phyloP scores from a whole-genome alignment of 2,329 filamentous ascomycete genomes.

The Sphaerulina musiva region DNA sequence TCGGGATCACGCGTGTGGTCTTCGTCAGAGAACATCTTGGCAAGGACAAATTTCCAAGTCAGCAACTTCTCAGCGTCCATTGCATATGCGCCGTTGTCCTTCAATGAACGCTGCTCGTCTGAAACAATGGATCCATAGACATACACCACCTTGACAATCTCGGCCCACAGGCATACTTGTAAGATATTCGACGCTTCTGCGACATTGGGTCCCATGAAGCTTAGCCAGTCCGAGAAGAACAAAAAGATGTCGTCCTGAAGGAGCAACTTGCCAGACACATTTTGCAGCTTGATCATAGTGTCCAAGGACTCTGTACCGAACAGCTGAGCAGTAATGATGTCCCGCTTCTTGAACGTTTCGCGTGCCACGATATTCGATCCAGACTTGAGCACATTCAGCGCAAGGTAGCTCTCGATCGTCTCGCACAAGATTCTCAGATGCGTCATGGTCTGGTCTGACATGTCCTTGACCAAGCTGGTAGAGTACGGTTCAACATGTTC shows the following conservation, averaged over 20 bases:
- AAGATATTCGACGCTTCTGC: conserved; percentile 52
- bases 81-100: not conserved
- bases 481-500: conserved; percentile 58
- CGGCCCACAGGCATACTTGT: conserved; percentile 80
- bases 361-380: conserved; percentile 37
- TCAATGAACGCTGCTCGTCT: not conserved
- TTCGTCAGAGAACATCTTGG: conserved; percentile 6
- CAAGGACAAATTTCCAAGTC: conserved; percentile 2
- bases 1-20: not conserved
- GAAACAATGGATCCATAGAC: conserved; percentile 39
- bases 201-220: conserved; percentile 27
- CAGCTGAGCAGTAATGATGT: conserved; percentile 28
- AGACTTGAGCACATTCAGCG: conserved; percentile 63
- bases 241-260: conserved; percentile 66
- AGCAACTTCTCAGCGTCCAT: conserved; percentile 1
- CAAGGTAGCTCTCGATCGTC: conserved; percentile 77
- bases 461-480: conserved; percentile 67
- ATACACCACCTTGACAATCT: conserved; percentile 75
- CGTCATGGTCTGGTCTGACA: conserved; percentile 75
- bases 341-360: conserved; percentile 24
- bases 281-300: conserved; percentile 20
- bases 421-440: conserved; percentile 84
- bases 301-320: conserved; percentile 27
- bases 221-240: conserved; percentile 63
- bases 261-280: conserved; percentile 40